These are phyloP conservation scores for Phytophthora hybrid DNA, from an alignment of 352 stramenopile species.

Conservation along the genomic window DNA sequence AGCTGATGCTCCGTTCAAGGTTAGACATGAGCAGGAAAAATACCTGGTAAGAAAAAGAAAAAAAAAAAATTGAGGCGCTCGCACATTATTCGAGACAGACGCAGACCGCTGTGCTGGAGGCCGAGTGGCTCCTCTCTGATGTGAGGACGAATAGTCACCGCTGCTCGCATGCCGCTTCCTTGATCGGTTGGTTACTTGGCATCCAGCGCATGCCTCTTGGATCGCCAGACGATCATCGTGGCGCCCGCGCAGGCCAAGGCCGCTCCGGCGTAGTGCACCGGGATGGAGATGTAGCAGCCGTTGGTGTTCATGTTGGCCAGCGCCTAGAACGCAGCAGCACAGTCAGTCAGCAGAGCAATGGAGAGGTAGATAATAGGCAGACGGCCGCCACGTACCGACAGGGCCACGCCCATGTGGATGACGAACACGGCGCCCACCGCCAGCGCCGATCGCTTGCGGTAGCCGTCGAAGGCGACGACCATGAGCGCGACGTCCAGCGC, in stretches of 20 bases:
- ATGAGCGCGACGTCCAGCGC: conserved; percentile 84
- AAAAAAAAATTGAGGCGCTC: conserved; percentile 9
- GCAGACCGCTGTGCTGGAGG: background rate
- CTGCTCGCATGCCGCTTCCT: background rate
- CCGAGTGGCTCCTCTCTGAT: background rate
- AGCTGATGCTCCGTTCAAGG: background rate
- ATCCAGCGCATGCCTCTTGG: conserved; percentile 42
- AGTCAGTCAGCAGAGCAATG: background rate
- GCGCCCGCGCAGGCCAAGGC: conserved; percentile 56
- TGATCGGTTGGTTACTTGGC: conserved; percentile 31
- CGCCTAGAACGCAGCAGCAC: conserved; percentile 39
- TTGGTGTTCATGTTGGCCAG: conserved; percentile 82
- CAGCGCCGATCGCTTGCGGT: conserved; percentile 66
- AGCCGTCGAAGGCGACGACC: conserved; percentile 85
- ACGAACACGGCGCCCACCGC: conserved; percentile 62
- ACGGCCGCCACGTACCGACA: conserved; percentile 57
- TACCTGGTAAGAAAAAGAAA: background rate
- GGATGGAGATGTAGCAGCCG: conserved; percentile 81
- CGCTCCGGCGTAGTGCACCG: conserved; percentile 75
- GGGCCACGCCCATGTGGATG: conserved; percentile 78
- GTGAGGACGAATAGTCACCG: background rate
- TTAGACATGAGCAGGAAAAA: background rate
- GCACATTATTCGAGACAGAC: background rate
- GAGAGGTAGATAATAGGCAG: background rate
- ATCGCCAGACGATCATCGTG: conserved; percentile 52